phyloP scores from a whole-genome alignment of 2,329 filamentous ascomycete species.

The Emydomyces testavorans region DNA sequence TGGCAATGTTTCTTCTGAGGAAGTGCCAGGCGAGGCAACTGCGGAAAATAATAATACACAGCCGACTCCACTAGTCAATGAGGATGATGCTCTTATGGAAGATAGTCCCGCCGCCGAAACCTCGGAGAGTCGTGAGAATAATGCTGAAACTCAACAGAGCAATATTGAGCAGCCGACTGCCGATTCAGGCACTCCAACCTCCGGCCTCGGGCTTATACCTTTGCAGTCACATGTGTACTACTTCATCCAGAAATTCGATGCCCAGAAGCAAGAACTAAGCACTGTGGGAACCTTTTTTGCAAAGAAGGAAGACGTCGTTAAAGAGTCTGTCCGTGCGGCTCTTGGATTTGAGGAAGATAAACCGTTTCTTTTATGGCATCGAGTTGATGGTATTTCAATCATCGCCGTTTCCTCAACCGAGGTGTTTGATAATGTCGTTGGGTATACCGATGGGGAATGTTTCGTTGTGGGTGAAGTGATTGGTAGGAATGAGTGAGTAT shows the following conservation, averaged over 20 bases:
- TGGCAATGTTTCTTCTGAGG: slow-evolving; percentile 12
- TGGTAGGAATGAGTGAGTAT: slow-evolving; percentile 29
- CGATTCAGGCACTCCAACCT: not conserved
- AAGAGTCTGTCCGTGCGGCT: slow-evolving; percentile 30
- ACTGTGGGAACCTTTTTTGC: slow-evolving; percentile 35
- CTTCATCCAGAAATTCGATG: slow-evolving; percentile 44
- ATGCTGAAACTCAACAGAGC: not conserved
- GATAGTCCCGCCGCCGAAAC: slow-evolving; percentile 1
- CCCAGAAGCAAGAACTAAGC: slow-evolving; percentile 35
- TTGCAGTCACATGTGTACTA: slow-evolving; percentile 31
- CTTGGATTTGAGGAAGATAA: slow-evolving; percentile 30
- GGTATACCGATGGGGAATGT: slow-evolving; percentile 28
- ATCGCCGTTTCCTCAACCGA: slow-evolving; percentile 27
- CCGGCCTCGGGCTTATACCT: not conserved
- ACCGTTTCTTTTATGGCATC: slow-evolving; percentile 36
- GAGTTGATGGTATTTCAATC: slow-evolving; percentile 30
- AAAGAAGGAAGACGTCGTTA: slow-evolving; percentile 31
- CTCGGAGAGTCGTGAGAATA: not conserved
- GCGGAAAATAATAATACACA: not conserved
- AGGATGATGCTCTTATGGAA: slow-evolving; percentile 4
- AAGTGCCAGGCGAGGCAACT: slow-evolving; percentile 7
- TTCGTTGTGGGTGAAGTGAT: slow-evolving; percentile 35
- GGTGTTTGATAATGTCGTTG: slow-evolving; percentile 26
- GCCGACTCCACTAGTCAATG: not conserved
- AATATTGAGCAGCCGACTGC: not conserved